Percentiles rank a stretch among this genome's conserved stretches.
phyloP scores from a whole-genome alignment of 345 rosid species.

The Alliaria petiolata region DNA sequence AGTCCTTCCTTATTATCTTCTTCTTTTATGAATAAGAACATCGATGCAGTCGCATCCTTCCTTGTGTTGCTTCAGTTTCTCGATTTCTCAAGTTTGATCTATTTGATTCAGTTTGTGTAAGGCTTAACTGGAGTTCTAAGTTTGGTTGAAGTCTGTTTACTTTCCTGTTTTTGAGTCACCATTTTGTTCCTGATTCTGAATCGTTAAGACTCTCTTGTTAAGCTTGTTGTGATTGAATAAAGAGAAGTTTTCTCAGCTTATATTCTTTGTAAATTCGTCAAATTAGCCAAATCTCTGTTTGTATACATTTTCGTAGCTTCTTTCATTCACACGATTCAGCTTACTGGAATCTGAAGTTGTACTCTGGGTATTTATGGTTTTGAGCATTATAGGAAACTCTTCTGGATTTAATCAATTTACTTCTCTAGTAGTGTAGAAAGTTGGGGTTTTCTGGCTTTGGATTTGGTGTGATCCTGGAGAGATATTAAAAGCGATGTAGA shows the following conservation, averaged over 20 bases:
- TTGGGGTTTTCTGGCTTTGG: background rate
- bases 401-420: background rate
- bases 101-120: conserved; percentile 2
- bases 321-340: background rate
- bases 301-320: too few relatives aligned
- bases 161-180: background rate
- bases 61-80: background rate
- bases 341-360: background rate
- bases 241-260: background rate
- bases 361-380: background rate
- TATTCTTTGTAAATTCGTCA: too few relatives aligned
- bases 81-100: background rate
- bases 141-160: background rate
- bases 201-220: background rate
- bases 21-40: conserved; percentile 18
- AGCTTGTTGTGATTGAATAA: conserved; percentile 22
- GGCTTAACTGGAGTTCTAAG: too few relatives aligned
- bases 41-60: conserved; percentile 17
- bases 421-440: background rate
- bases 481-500: too few relatives aligned
- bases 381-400: background rate
- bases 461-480: too few relatives aligned
- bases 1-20: background rate
- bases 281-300: too few relatives aligned
- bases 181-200: background rate